Evolutionary conservation across 2,329 filamentous ascomycete species (phyloP), one percentile per base, ranked within the genome.

Genomic region (Aphanocladium album): DNA sequence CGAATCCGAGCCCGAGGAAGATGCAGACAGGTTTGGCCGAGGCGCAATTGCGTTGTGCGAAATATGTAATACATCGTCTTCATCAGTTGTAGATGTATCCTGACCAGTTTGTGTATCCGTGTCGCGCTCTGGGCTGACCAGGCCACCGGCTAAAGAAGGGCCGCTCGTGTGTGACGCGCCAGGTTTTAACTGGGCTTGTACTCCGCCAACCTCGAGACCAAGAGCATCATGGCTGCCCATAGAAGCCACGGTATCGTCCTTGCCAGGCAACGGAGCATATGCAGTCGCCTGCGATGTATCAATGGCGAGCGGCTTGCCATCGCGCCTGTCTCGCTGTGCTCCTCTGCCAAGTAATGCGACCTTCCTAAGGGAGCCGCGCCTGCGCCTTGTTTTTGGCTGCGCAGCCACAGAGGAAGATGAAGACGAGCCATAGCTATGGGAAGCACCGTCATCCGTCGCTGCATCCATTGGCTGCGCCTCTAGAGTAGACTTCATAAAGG

Each of bases 281-380:
- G 67, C 60, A 23, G 67, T 62, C 25, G 67, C 63, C 39, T 73
- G 70, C 25, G 73, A 71, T 21, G 74, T 77, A 60, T 80, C 75
- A 59, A 81, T 74, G 21, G 72, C 73, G 61, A 80, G 67, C 19
- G 76, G 71, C 59, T 78, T 82, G 60, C 73, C 75, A 60, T 86
- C 85, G 65, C 77, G 82, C 68, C 75, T 80, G 66, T 84, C 85
- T 62, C 83, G 80, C 72, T 83, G 86, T 59, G 81, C 84, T 63
- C 88, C 88, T 64, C 89, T 89, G 17, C 91, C 90, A 19, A 96
- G 80, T 53, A 96, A 79, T 27, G 91, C 92, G 12, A 90, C 91
- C 74, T 96, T 96, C 62, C 93, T 84, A 71, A 97, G 79, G 12
- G 93, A 96, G 4, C 91, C 92, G 71, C 89, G 90, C 62, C 93